Base-by-base conservation (phyloP, 139 green algal species). In the Coelastrella sp. region DNA sequence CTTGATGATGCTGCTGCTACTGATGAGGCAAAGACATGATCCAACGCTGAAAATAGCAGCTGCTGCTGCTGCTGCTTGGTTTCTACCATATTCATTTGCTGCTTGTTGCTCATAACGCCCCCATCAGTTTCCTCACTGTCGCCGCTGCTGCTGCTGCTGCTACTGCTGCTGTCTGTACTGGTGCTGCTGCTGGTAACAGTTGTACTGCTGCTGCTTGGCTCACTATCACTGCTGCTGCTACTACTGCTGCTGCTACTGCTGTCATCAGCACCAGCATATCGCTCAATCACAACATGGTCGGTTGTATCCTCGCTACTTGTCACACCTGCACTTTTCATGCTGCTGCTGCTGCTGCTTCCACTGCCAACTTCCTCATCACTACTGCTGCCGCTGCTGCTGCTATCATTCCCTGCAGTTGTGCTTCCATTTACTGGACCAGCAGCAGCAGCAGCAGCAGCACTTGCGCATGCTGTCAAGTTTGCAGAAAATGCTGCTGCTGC, bases 111-210 rank as follows among this genome's bases (percentile, higher is more conserved):
- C 17, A 11, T 30, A 4, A 5, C 35, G 32, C 13, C 35, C 17
- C 66, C 50, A 8, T 74, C 35, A 53, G 30, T 74, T 34, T 51
- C 66, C 6, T 48, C 35, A 32, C 34, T 48, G 66, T 35, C 50
- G 35, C 64, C 50, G 64, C 41, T 62, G 41, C 69, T 62, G 72
- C 48, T 50, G 72, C 72, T 66, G 72, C 69, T 79, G 41, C 69
- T 63, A 41, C 72, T 80, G 40, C 19, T 32, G 34, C 32, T 35
- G 13, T 53, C 13, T 41, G 41, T 60, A n/a, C 71, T 62, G 41
- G 41, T 79, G 71, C 71, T 62, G 71, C 41, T 27, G n/a, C 37
- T 25, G 25, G 21, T 45, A 38, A n/a, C 69, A 41, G 41, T 43
- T 79, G 40, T n/a, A n/a, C 21, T 27, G 40, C 41, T 79, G 69